Percentiles rank a stretch among this genome's conserved stretches.
Evolutionary conservation across 371 early-diverging fungal genomes (phyloP).

Genomic region (Dinochytrium kinnereticum): DNA sequence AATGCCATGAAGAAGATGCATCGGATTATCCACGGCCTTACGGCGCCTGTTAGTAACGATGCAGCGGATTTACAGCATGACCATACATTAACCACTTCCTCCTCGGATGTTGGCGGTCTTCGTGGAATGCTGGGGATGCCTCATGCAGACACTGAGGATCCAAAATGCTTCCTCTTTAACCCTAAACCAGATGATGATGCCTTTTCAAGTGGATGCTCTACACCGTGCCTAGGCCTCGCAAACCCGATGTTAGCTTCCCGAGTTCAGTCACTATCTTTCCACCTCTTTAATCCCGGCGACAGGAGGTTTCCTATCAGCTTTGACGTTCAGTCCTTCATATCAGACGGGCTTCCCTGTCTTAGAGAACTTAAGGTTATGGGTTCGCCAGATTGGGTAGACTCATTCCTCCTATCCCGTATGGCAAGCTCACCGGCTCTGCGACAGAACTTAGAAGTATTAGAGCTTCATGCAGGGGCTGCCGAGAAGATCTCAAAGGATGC

Average conservation of each 20-base stretch:
- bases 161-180: not conserved
- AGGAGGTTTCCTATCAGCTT: conserved; percentile 16
- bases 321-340: conserved; percentile 31
- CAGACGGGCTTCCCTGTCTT: conserved; percentile 27
- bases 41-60: no score
- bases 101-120: no score
- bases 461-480: conserved; percentile 18
- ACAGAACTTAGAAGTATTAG: conserved; percentile 1
- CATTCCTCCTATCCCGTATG: conserved; percentile 22
- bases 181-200: not conserved
- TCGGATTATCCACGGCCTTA: conserved; percentile 7
- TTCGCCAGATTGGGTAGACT: conserved; percentile 32
- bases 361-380: conserved; percentile 15
- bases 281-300: conserved; percentile 22
- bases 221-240: not conserved
- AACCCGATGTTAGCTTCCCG: conserved; percentile 11
- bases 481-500: not conserved
- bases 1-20: conserved; percentile 25
- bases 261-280: conserved; percentile 24
- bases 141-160: not conserved
- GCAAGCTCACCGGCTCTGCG: not conserved
- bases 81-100: no score
- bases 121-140: not conserved
- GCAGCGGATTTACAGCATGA: no score
- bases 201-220: not conserved